Evolutionary conservation across 345 rosid genomes (phyloP).

Genomic region (Populus nigra): DNA sequence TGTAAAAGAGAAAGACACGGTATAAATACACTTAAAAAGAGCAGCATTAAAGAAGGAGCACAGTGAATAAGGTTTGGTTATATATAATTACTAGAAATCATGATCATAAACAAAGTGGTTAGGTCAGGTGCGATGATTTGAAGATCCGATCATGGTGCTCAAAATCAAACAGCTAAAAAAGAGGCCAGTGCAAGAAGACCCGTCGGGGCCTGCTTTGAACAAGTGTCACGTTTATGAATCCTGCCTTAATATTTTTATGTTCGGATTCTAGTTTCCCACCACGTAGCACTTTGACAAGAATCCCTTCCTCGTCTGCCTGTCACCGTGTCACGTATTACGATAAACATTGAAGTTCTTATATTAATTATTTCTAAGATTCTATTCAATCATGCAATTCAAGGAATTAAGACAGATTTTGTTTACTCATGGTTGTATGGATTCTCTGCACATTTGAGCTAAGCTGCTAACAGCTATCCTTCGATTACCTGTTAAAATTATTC

Average conservation of each 20-base stretch:
- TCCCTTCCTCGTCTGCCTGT: background rate
- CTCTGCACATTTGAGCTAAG: too few relatives aligned
- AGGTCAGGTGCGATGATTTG: slow-evolving; percentile 3
- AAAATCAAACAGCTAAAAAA: background rate
- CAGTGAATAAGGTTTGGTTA: background rate
- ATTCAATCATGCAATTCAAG: too few relatives aligned
- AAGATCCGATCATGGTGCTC: background rate
- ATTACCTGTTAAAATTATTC: too few relatives aligned
- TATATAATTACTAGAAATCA: background rate
- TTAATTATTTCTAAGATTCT: too few relatives aligned
- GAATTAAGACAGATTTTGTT: too few relatives aligned
- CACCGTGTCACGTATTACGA: background rate
- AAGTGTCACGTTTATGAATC: background rate
- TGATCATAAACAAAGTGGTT: background rate
- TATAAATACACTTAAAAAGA: background rate
- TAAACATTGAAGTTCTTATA: too few relatives aligned
- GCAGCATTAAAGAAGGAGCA: background rate
- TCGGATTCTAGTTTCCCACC: background rate
- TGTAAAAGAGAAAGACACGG: background rate
- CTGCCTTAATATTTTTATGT: background rate
- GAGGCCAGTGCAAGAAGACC: background rate
- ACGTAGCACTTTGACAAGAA: background rate
- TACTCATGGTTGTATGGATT: too few relatives aligned
- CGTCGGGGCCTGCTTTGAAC: background rate
- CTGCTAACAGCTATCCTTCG: too few relatives aligned